A percentile compares a stretch with the other conserved stretches of the same genome.
Evolutionary conservation across 1,284 basidiomycete genomes (phyloP).

Genomic region (Veloboletus limbatus): DNA sequence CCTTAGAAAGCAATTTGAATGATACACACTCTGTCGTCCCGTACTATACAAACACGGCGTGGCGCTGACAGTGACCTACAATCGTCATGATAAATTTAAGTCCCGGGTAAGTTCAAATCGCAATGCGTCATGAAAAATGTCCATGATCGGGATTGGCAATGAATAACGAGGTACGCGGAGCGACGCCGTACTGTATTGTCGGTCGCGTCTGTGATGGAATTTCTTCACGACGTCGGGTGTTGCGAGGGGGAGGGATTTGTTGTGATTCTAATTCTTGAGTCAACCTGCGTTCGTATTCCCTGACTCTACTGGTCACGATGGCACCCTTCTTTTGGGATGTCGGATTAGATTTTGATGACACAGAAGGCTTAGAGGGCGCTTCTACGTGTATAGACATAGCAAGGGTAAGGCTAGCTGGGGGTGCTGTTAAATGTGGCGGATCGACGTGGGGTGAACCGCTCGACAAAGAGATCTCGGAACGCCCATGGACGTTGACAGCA

Average conservation of each 20-base stretch:
- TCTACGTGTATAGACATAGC: not conserved
- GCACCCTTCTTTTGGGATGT: slow-evolving; percentile 4
- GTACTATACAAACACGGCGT: slow-evolving; percentile 9
- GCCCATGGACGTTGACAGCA: slow-evolving; percentile 4
- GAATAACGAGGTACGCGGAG: slow-evolving; percentile 44
- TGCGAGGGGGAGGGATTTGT: slow-evolving; percentile 21
- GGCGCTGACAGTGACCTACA: slow-evolving; percentile 4
- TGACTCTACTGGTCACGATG: slow-evolving; percentile 37
- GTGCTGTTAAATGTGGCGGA: slow-evolving; percentile 13
- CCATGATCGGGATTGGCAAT: slow-evolving; percentile 49
- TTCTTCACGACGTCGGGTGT: slow-evolving; percentile 32
- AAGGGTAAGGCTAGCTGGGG: not conserved
- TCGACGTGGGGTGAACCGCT: slow-evolving; percentile 11
- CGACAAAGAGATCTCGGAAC: slow-evolving; percentile 14
- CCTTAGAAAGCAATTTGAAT: not conserved
- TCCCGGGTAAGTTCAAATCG: slow-evolving; percentile 4
- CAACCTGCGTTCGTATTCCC: slow-evolving; percentile 41
- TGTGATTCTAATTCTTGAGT: slow-evolving; percentile 29
- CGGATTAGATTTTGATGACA: not conserved
- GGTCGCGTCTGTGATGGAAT: slow-evolving; percentile 28
- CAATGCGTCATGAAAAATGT: slow-evolving; percentile 15
- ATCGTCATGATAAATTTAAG: not conserved
- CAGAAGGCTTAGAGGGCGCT: not conserved
- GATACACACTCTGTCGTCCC: slow-evolving; percentile 5
- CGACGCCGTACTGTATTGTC: slow-evolving; percentile 44